These are phyloP conservation scores for Debaryomyces hansenii DNA, from an alignment of 805 yeast species.

Conservation along the genomic window DNA sequence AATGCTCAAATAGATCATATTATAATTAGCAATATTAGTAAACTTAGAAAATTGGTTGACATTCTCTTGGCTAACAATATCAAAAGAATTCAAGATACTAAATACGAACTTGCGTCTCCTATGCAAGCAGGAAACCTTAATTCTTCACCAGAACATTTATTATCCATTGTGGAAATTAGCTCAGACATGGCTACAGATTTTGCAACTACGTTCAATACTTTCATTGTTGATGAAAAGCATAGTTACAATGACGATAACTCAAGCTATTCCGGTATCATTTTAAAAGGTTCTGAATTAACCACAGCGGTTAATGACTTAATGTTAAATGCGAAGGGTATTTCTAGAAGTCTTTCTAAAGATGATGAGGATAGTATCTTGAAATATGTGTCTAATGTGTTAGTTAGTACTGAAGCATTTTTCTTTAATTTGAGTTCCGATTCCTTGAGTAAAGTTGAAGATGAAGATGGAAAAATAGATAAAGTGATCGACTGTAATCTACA, in stretches of 20 bases:
- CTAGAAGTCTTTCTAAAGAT: conserved; percentile 51
- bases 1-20: conserved; percentile 61
- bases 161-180: conserved; percentile 69
- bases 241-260: conserved; percentile 39
- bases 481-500: conserved; percentile 75
- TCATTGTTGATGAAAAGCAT: conserved; percentile 72
- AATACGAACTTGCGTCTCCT: conserved; percentile 71
- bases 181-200: conserved; percentile 75
- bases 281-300: conserved; percentile 62
- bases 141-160: conserved; percentile 66
- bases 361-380: conserved; percentile 52
- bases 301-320: conserved; percentile 61
- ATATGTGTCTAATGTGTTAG: conserved; percentile 57
- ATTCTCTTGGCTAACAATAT: conserved; percentile 69
- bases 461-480: conserved; percentile 66
- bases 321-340: conserved; percentile 68
- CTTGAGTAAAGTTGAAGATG: conserved; percentile 51
- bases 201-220: conserved; percentile 72
- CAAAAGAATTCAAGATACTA: conserved; percentile 69
- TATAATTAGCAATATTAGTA: conserved; percentile 46
- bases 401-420: conserved; percentile 61
- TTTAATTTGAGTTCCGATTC: conserved; percentile 55
- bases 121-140: conserved; percentile 81
- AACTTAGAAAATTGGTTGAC: conserved; percentile 58
- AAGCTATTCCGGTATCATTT: conserved; percentile 63